Base-by-base conservation (phyloP, 208 protist species). In the Phytomonas sp. region DNA sequence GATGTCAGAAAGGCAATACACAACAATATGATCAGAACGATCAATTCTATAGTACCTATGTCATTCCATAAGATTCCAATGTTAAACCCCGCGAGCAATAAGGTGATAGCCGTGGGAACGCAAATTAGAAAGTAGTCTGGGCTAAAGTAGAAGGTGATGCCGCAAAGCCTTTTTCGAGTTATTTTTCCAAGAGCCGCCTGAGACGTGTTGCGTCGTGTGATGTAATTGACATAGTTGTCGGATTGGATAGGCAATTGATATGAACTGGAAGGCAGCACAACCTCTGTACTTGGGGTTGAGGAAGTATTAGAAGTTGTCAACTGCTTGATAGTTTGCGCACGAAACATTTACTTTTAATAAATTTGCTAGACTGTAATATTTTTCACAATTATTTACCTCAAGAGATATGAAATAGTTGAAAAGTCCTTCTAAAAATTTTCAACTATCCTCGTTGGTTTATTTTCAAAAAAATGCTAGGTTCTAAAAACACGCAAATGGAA, bases 41-140 rank as follows among this genome's bases (percentile, higher is more conserved):
- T 69, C 19, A 86, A 78, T 74, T 90, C 82, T 29, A 69, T 31
- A 62, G 68, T 74, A 8, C 75, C 71, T 19, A 86, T 36, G 4
- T 80, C 72, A 19, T 64, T 68, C 83, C 88, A 89, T 42, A 86
- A 70, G 34, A 80, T 70, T 29, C 69, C 76, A 60, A 93, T 77
- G 72, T 87, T 85, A 8, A 73, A 77, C 45, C 79, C 67, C 31
- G 83, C 80, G 36, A 94, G 23, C 0, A 73, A n/a, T 26, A 72
- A 23, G 12, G 88, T 94, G 34, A 89, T 78, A 31, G 75, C 29
- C 40, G 80, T 79, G 6, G 78, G 79, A 40, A 81, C 63, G 29
- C 42, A 69, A 63, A 67, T 74, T 52, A 71, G 78, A 73, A 70
- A 74, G 7, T 74, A 70, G 69, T 84, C 77, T 12, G 37, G 63